phyloP scores from a whole-genome alignment of 2,329 filamentous ascomycete species.

The Nemania abortiva region DNA sequence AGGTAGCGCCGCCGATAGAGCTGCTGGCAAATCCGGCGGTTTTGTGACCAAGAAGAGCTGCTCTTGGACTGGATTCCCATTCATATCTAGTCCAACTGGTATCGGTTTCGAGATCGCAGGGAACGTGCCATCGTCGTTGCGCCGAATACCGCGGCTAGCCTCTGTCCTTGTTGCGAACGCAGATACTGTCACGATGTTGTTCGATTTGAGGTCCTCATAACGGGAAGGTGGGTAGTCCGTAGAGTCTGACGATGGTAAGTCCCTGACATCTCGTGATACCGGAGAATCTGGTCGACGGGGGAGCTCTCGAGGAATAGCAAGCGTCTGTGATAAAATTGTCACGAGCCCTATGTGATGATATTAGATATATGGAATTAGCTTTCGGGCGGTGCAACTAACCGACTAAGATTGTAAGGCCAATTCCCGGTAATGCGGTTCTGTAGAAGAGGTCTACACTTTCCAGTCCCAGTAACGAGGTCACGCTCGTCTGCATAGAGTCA shows the following conservation, averaged over 20 bases:
- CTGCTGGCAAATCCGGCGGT: constrained; percentile 38
- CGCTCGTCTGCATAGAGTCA: constrained; percentile 59
- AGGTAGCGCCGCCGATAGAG: constrained; percentile 36
- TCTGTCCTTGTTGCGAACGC: constrained; percentile 52
- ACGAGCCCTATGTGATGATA: constrained; percentile 53
- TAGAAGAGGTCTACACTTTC: constrained; percentile 56
- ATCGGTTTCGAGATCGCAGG: constrained; percentile 56
- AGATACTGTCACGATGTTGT: constrained; percentile 54
- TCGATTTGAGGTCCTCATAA: constrained; percentile 63
- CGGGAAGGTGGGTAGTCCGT: constrained; percentile 58
- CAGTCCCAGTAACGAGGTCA: constrained; percentile 64
- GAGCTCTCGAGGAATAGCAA: constrained; percentile 50
- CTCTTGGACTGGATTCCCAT: constrained; percentile 56
- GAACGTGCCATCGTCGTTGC: constrained; percentile 47
- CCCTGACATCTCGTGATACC: constrained; percentile 54
- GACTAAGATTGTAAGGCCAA: constrained; percentile 63
- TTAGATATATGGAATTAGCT: constrained; percentile 21
- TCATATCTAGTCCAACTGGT: constrained; percentile 53
- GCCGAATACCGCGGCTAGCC: constrained; percentile 20
- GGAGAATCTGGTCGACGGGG: constrained; percentile 56
- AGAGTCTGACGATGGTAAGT: constrained; percentile 58
- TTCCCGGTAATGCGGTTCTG: constrained; percentile 64
- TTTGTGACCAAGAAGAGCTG: constrained; percentile 59
- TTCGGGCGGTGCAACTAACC: constrained; percentile 54
- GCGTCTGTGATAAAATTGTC: constrained; percentile 54